Evolutionary conservation across 75 land plant genomes (phyloP).

Genomic region (Cupressus sempervirens): DNA sequence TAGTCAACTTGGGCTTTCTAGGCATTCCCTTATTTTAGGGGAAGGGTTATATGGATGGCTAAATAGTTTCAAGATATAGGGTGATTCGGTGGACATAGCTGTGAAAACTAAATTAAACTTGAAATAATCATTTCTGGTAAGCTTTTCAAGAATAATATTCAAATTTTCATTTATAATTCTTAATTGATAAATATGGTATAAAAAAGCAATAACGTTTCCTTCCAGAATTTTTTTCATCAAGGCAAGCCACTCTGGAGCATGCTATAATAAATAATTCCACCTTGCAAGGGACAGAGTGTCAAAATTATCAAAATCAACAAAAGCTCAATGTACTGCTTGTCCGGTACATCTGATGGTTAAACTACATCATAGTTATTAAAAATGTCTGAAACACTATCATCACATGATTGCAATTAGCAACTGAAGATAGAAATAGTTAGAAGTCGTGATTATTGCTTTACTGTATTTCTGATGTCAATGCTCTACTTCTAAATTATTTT

Average conservation of each 20-base stretch:
- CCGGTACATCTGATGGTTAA: background rate
- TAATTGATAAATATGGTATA: background rate
- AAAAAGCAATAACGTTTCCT: background rate
- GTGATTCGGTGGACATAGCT: too few relatives aligned
- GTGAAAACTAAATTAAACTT: too few relatives aligned
- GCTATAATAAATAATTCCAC: background rate
- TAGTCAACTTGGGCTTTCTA: too few relatives aligned
- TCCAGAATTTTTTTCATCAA: background rate
- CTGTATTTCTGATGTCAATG: background rate
- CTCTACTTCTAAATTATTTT: background rate
- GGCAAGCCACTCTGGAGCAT: background rate
- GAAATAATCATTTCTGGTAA: background rate
- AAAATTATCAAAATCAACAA: background rate
- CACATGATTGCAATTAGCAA: background rate
- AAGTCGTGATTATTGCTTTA: background rate
- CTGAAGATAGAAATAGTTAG: background rate
- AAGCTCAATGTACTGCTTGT: background rate
- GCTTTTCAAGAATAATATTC: background rate
- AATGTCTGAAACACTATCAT: background rate
- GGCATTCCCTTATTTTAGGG: too few relatives aligned
- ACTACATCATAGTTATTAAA: background rate
- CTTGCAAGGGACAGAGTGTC: background rate
- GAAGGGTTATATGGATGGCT: too few relatives aligned
- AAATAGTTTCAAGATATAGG: too few relatives aligned
- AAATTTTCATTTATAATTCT: background rate